Evolutionary conservation across 345 rosid species (phyloP).

Genomic region (Populus ilicifolia): DNA sequence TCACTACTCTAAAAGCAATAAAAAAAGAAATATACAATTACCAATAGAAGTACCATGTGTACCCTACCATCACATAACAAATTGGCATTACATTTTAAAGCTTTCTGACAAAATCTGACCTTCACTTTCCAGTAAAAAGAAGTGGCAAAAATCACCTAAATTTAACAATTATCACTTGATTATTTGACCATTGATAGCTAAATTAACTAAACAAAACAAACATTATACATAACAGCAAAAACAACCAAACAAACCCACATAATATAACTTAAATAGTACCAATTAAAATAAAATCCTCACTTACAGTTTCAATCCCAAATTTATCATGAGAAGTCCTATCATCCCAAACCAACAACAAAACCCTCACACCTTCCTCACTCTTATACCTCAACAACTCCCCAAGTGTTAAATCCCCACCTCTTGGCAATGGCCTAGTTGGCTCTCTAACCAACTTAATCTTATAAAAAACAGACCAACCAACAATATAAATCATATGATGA

Average conservation of each 20-base stretch:
- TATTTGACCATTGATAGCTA: not conserved
- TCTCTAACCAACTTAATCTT: slow-evolving; percentile 83
- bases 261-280: not conserved
- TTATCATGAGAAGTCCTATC: slow-evolving; percentile 84
- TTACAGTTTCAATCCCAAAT: slow-evolving; percentile 54
- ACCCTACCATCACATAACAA: not conserved
- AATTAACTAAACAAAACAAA: not conserved
- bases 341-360: slow-evolving; percentile 83
- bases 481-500: slow-evolving; percentile 85
- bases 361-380: slow-evolving; percentile 89
- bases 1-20: not conserved
- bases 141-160: not conserved
- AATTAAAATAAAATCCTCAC: slow-evolving; percentile 38
- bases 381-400: slow-evolving; percentile 93
- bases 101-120: not conserved
- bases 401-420: slow-evolving; percentile 69
- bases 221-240: not conserved
- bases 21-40: not conserved
- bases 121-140: not conserved
- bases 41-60: not conserved
- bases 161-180: not conserved
- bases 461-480: slow-evolving; percentile 85
- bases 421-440: slow-evolving; percentile 55
- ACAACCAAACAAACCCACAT: not conserved
- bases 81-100: not conserved